Evolutionary conservation across 2,329 filamentous ascomycete genomes (phyloP).

Genomic region (Aspergillus fructus): DNA sequence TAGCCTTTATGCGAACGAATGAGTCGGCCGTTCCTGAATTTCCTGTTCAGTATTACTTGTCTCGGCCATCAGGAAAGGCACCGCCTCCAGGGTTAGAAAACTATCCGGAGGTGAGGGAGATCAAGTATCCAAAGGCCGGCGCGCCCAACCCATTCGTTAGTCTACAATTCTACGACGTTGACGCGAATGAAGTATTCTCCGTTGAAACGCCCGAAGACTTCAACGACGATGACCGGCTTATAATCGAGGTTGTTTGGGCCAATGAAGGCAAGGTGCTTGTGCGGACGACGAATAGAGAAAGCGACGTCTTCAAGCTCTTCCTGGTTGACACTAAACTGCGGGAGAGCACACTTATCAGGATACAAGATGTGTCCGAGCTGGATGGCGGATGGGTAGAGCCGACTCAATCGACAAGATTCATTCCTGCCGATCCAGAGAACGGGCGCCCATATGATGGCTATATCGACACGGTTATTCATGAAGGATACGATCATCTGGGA

Average conservation of each 20-base stretch:
- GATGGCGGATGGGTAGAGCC: conserved; percentile 98
- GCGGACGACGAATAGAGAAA: conserved; percentile 91
- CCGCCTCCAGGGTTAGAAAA: conserved; percentile 72
- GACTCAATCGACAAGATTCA: conserved; percentile 77
- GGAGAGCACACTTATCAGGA: conserved; percentile 74
- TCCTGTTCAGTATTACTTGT: conserved; percentile 89
- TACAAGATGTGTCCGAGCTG: conserved; percentile 74
- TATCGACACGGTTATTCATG: conserved; percentile 82
- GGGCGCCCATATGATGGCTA: conserved; percentile 83
- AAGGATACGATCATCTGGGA: conserved; percentile 85
- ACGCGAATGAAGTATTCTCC: conserved; percentile 72
- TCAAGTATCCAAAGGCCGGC: conserved; percentile 97
- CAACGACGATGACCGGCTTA: conserved; percentile 75
- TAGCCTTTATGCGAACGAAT: conserved; percentile 91
- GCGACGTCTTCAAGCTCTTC: conserved; percentile 83
- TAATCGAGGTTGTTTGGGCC: conserved; percentile 92
- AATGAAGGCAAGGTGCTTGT: conserved; percentile 76
- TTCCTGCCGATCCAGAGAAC: conserved; percentile 77
- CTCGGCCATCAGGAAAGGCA: conserved; percentile 72
- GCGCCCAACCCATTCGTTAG: conserved; percentile 89
- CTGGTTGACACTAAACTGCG: conserved; percentile 75
- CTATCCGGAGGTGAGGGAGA: conserved; percentile 85
- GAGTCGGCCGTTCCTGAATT: conserved; percentile 90
- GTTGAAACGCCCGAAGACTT: conserved; percentile 79
- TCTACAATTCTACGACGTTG: conserved; percentile 83